A percentile compares a stretch with the other conserved stretches of the same genome.
Evolutionary conservation across 768 basidiomycete species (phyloP).

Genomic region (Tulasnella sp.): DNA sequence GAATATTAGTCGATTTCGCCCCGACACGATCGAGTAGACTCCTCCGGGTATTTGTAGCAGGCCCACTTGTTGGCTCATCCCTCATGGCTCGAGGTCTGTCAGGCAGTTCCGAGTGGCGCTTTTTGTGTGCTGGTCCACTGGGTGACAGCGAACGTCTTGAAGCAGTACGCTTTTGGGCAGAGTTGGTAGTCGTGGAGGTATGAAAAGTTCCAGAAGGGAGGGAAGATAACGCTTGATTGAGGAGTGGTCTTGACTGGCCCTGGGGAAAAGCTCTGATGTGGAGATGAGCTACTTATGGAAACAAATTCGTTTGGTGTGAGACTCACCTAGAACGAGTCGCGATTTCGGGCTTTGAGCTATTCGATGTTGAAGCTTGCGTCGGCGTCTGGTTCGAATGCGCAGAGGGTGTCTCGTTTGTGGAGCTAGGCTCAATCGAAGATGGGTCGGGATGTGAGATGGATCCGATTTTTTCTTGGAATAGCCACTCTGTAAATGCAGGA

Average conservation of each 20-base stretch:
- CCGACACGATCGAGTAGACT: constrained; percentile 79
- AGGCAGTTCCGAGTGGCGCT: constrained; percentile 57
- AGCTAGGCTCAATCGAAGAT: neutral
- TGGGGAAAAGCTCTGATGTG: too few relatives aligned
- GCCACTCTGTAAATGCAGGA: constrained; percentile 73
- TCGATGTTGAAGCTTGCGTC: too few relatives aligned
- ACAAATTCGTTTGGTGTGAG: too few relatives aligned
- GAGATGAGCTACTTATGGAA: too few relatives aligned
- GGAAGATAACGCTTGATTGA: constrained; percentile 17
- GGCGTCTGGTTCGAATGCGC: too few relatives aligned
- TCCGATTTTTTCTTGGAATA: constrained; percentile 45
- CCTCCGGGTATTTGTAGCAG: constrained; percentile 33
- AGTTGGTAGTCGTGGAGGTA: too few relatives aligned
- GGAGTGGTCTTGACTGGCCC: constrained; percentile 12
- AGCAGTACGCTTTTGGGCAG: constrained; percentile 17
- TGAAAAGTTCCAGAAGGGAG: constrained; percentile 6
- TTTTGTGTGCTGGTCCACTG: constrained; percentile 32
- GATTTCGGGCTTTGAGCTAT: too few relatives aligned
- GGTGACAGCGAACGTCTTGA: constrained; percentile 21
- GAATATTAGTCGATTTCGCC: neutral
- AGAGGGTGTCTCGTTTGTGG: too few relatives aligned
- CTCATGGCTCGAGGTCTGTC: constrained; percentile 78
- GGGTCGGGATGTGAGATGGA: neutral
- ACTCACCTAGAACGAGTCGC: too few relatives aligned
- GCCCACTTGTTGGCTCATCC: constrained; percentile 26